Conservation (phyloP, 2,329 filamentous ascomycete genomes). For the Exserohilum rostratum region DNA sequence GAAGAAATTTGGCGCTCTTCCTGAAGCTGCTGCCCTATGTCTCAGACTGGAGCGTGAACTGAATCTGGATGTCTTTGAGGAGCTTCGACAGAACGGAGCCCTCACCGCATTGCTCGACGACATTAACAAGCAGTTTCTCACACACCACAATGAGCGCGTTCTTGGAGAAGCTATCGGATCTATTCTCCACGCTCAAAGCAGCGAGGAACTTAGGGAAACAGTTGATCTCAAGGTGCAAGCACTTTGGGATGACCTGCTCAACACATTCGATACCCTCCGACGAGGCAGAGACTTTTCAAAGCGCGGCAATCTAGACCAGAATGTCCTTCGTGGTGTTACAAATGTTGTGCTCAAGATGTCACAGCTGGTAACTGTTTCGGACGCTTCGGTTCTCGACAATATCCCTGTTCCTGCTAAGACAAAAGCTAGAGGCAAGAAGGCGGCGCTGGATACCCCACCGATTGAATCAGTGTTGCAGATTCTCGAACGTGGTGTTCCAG, state of each 20-base stretch:
- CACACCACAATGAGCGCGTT: slow-evolving; percentile 87
- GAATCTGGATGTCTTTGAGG: slow-evolving; percentile 85
- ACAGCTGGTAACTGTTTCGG: slow-evolving; percentile 78
- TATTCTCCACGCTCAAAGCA: slow-evolving; percentile 82
- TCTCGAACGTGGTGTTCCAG: slow-evolving; percentile 73
- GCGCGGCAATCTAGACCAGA: slow-evolving; percentile 70
- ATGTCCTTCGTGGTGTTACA: slow-evolving; percentile 71
- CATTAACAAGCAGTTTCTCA: slow-evolving; percentile 89
- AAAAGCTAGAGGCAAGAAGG: slow-evolving; percentile 31
- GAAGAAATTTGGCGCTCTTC: slow-evolving; percentile 90
- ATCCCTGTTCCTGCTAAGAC: slow-evolving; percentile 51
- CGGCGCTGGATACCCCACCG: slow-evolving; percentile 50
- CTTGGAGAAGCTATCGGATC: slow-evolving; percentile 82
- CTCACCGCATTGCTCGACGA: slow-evolving; percentile 86
- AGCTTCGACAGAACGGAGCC: slow-evolving; percentile 83
- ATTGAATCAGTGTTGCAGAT: slow-evolving; percentile 76
- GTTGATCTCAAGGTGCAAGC: slow-evolving; percentile 79
- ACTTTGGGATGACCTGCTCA: slow-evolving; percentile 84
- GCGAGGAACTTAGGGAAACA: slow-evolving; percentile 86
- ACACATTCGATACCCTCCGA: slow-evolving; percentile 72
- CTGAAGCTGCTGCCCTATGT: slow-evolving; percentile 83
- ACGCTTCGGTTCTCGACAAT: slow-evolving; percentile 75
- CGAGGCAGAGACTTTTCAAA: slow-evolving; percentile 73
- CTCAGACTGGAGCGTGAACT: slow-evolving; percentile 85
- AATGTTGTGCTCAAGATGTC: slow-evolving; percentile 79